Percentiles rank a stretch among this genome's conserved stretches.
phyloP scores from a whole-genome alignment of 1,284 basidiomycete species.

The Cutaneotrichosporon mucoides region DNA sequence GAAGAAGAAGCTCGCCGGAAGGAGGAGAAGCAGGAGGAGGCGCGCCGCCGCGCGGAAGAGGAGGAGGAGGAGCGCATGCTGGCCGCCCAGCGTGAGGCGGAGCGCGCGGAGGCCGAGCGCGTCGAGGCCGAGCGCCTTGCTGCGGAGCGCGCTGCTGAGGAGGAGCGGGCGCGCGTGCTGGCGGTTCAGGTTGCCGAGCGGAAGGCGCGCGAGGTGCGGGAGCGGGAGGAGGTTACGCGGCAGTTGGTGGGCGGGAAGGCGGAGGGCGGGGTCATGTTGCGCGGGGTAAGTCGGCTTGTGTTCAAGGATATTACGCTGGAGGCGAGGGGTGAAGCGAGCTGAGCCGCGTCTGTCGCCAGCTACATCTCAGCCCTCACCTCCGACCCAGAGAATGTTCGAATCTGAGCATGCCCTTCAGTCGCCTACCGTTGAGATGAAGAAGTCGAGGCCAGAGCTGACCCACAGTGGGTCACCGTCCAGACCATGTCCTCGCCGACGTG shows the following conservation, averaged over 20 bases:
- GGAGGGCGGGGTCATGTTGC: slow-evolving; percentile 38
- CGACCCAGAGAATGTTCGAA: too few relatives aligned
- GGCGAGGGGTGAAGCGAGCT: too few relatives aligned
- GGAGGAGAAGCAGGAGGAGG: background rate
- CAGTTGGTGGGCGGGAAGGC: slow-evolving; percentile 12
- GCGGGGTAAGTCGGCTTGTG: slow-evolving; percentile 31
- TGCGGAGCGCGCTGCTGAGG: background rate
- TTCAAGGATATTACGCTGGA: too few relatives aligned
- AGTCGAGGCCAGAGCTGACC: background rate
- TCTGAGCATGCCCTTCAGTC: too few relatives aligned
- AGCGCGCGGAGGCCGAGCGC: slow-evolving; percentile 1
- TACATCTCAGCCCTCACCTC: too few relatives aligned
- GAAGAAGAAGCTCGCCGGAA: background rate
- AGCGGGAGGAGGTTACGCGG: slow-evolving; percentile 10
- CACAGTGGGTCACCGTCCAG: slow-evolving; percentile 43
- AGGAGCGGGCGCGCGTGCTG: background rate
- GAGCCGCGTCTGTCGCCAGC: too few relatives aligned
- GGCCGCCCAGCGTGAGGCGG: slow-evolving; percentile 2
- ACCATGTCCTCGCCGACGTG: slow-evolving; percentile 35
- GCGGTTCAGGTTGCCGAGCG: slow-evolving; percentile 1
- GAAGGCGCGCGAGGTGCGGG: slow-evolving; percentile 3
- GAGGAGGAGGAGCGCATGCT: slow-evolving; percentile 7
- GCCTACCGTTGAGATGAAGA: too few relatives aligned
- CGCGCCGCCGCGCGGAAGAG: background rate
- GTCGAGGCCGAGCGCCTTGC: slow-evolving; percentile 10